Conservation (phyloP, 768 basidiomycete genomes). For the Amanita exitialis region DNA sequence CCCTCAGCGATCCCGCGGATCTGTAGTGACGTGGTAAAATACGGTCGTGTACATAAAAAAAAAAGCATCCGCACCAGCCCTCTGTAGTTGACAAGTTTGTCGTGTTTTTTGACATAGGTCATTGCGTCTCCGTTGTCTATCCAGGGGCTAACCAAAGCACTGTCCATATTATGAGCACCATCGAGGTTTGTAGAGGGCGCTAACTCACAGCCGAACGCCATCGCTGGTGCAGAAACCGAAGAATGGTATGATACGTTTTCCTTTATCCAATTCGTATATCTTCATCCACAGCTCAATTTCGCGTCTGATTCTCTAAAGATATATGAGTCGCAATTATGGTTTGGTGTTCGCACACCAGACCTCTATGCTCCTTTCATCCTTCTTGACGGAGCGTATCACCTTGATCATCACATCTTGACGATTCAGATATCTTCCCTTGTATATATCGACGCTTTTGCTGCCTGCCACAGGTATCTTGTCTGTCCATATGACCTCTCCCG, state of each 20-base stretch:
- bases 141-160: slow-evolving; percentile 3
- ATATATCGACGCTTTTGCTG: slow-evolving; percentile 41
- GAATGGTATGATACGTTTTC: slow-evolving; percentile 5
- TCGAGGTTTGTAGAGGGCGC: too few species aligned
- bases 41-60: background rate
- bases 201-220: background rate
- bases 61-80: background rate
- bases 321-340: background rate
- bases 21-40: slow-evolving; percentile 24
- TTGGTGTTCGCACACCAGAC: background rate
- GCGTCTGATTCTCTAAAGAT: background rate
- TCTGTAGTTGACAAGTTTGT: slow-evolving; percentile 3
- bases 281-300: slow-evolving; percentile 4
- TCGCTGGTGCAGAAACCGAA: slow-evolving; percentile 4
- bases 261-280: slow-evolving; percentile 1
- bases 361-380: background rate
- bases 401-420: slow-evolving; percentile 6
- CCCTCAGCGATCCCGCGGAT: slow-evolving; percentile 11
- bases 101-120: slow-evolving; percentile 2
- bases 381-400: slow-evolving; percentile 3
- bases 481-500: slow-evolving; percentile 41
- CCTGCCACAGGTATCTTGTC: slow-evolving; percentile 41
- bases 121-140: slow-evolving; percentile 1
- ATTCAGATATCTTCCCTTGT: slow-evolving; percentile 26
- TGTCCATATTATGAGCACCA: background rate